Evolutionary conservation across 2,329 filamentous ascomycete genomes (phyloP).

Genomic region (Colletotrichum truncatum): DNA sequence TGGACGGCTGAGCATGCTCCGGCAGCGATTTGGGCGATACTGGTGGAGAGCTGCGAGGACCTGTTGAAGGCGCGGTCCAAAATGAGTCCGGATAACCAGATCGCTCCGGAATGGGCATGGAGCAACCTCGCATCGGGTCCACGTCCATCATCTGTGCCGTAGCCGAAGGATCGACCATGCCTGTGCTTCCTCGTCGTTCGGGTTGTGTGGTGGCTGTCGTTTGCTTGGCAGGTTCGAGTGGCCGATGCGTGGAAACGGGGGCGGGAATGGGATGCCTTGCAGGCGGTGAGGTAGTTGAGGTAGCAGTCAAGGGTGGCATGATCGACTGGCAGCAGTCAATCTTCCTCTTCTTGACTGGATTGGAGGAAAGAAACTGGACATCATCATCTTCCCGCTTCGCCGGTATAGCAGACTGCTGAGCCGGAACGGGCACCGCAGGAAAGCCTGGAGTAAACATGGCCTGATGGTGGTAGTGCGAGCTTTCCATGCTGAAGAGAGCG

Average conservation of each 20-base stretch:
- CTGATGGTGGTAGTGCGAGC: constrained; percentile 9
- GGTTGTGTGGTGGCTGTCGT: background rate
- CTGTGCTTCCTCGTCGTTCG: constrained; percentile 41
- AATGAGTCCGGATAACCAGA: constrained; percentile 38
- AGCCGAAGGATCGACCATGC: constrained; percentile 38
- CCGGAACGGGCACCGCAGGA: background rate
- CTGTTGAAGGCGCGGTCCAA: constrained; percentile 25
- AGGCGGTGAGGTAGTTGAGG: background rate
- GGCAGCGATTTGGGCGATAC: constrained; percentile 45
- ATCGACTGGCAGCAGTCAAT: constrained; percentile 2
- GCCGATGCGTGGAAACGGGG: background rate
- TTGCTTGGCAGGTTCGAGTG: constrained; percentile 1
- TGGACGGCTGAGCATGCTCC: constrained; percentile 1
- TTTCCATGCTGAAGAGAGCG: constrained; percentile 2
- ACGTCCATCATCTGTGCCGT: constrained; percentile 35
- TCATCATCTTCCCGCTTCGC: constrained; percentile 49
- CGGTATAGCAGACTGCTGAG: constrained; percentile 6
- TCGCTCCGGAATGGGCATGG: constrained; percentile 44
- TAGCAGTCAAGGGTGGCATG: constrained; percentile 3
- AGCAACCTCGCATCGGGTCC: constrained; percentile 42
- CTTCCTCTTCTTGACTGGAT: constrained; percentile 49
- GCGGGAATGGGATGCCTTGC: background rate
- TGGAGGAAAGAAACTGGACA: constrained; percentile 53
- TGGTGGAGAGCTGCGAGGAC: constrained; percentile 40
- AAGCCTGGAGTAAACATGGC: constrained; percentile 24